These are phyloP conservation scores for Streptanthus diversifolius DNA, from an alignment of 345 rosid species.

Conservation along the genomic window DNA sequence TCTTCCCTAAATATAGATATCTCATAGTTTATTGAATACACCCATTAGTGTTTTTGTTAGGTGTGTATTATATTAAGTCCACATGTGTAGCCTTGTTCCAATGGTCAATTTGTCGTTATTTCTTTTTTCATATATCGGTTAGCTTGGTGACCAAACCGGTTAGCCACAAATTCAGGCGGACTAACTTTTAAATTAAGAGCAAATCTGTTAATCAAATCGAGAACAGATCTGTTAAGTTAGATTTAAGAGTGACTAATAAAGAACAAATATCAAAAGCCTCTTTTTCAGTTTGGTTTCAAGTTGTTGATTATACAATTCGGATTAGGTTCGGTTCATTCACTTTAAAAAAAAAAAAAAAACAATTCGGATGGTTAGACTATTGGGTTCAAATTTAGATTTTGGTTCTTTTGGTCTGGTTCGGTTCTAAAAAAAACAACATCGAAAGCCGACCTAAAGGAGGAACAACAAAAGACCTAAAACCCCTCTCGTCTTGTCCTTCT, in stretches of 20 bases:
- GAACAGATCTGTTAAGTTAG: neutral
- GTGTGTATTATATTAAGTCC: neutral
- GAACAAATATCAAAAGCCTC: neutral
- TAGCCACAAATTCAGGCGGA: neutral
- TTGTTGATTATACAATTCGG: neutral
- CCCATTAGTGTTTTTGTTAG: neutral
- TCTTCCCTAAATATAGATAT: no score
- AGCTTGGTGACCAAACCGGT: neutral
- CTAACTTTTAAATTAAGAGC: neutral
- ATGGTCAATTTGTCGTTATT: neutral
- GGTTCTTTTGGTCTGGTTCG: neutral
- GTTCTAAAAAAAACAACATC: neutral
- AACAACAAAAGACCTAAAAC: slow-evolving; percentile 17
- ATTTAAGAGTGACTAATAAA: neutral
- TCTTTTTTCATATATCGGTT: neutral
- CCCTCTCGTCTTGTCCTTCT: slow-evolving; percentile 4
- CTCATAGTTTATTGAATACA: no score
- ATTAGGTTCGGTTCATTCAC: neutral
- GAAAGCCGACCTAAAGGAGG: slow-evolving; percentile 22
- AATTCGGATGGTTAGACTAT: neutral
- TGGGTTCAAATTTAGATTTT: neutral
- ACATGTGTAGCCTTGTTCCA: neutral
- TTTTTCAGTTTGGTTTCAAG: neutral
- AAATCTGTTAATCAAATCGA: neutral
- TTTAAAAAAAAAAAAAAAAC: neutral